Base-by-base conservation (phyloP, 2,329 filamentous ascomycete species). In the Stenocarpella maydis region DNA sequence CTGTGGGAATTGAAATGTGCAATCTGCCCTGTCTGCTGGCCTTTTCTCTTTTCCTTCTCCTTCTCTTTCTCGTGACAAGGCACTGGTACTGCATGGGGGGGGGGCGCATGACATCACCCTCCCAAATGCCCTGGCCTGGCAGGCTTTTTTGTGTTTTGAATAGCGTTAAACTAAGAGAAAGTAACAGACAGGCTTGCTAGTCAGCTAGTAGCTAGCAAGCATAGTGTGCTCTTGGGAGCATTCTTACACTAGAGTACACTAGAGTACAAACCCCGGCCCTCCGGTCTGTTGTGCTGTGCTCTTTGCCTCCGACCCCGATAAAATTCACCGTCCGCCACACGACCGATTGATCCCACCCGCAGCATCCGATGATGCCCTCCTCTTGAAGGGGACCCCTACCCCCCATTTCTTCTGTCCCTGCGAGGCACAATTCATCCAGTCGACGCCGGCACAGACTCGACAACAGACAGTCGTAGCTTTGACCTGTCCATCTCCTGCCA, bases 41-140 rank as follows among this genome's bases (percentile, higher is more conserved):
- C 31, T 34, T 34, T 34, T 34, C 9, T 34, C 4, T 9, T 6
- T n/a, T 5, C 9, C 37, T 58, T 41, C 37, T 5, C 9, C 37
- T 58, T 41, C 37, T 41, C 54, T 28, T 43, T 58, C 54, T 17
- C 37, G 24, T 26, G 39, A 43, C 37, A 39, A n/a, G 24, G 39
- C 39, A 45, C 24, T n/a, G 43, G 19, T 10, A 47, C 26, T 14
- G 55, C 55, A 49, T 49, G 58, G 58, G 19, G 43, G n/a, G n/a
- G n/a, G n/a, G n/a, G n/a, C n/a, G 43, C 10, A 63, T 63, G 58
- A 63, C 58, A 49, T 63, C 58, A 63, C 43, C 6, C 43, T 37
- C 58, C 39, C 43, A 28, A 37, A 6, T 61, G 55, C 41, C 55
- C 39, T 39, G 39, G 55, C 39, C 5, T 12, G 7, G 34, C 34